Conservation (phyloP, 345 rosid genomes). For the Melaleuca alternifolia region DNA sequence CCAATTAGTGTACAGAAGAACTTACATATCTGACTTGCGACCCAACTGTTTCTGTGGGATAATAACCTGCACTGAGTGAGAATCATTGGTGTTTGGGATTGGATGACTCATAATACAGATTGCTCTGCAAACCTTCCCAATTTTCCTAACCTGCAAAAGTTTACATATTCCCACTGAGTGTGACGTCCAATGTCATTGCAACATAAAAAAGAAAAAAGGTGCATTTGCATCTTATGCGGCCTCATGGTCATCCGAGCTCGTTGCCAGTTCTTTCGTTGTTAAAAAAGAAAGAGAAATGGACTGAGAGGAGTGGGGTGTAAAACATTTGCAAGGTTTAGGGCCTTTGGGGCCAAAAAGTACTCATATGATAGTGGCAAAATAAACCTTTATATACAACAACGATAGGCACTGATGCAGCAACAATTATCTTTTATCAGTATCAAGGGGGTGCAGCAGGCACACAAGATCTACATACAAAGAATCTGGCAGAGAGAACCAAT, state of each 20-base stretch:
- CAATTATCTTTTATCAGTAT: not conserved
- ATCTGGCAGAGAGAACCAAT: not conserved
- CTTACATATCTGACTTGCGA: slow-evolving; percentile 79
- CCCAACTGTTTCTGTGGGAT: slow-evolving; percentile 95
- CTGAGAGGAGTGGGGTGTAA: not conserved
- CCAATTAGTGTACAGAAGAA: not conserved
- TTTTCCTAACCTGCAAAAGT: slow-evolving; percentile 60
- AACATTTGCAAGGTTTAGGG: not conserved
- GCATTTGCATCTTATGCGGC: not conserved
- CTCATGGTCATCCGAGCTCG: not conserved
- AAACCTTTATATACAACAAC: not conserved
- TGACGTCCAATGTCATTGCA: not conserved
- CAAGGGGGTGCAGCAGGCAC: not conserved
- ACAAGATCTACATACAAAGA: not conserved
- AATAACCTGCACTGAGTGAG: slow-evolving; percentile 85
- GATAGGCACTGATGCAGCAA: not conserved
- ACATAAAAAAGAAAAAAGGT: not conserved
- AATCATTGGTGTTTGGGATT: slow-evolving; percentile 75
- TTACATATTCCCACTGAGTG: not conserved
- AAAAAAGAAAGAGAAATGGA: not conserved
- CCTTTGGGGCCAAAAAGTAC: not conserved
- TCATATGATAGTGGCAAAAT: not conserved
- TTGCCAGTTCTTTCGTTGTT: not conserved
- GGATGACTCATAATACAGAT: slow-evolving; percentile 95
- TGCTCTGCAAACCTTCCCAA: slow-evolving; percentile 85